These are phyloP conservation scores for Allium fistulosum DNA, from an alignment of 106 monocot genomes.

Conservation along the genomic window DNA sequence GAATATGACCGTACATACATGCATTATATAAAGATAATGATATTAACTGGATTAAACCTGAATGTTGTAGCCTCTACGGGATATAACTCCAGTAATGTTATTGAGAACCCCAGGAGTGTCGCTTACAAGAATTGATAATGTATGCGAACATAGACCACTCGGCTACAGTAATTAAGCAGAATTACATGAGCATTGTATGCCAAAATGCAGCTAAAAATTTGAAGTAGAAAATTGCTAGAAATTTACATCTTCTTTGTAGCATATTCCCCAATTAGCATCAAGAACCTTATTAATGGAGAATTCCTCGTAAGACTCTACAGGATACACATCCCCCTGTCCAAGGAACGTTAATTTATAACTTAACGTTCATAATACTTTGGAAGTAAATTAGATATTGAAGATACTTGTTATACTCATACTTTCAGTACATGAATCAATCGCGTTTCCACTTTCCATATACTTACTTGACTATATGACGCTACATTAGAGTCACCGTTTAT, in stretches of 20 bases:
- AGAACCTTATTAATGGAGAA: too few species aligned
- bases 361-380: too few species aligned
- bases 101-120: slow-evolving; percentile 89
- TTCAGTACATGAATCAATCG: too few species aligned
- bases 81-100: slow-evolving; percentile 85
- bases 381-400: too few species aligned
- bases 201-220: neutral
- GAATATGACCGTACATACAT: neutral
- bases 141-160: slow-evolving; percentile 80
- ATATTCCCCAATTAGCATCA: too few species aligned
- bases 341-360: too few species aligned
- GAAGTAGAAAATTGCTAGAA: too few species aligned
- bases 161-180: slow-evolving; percentile 36
- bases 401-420: too few species aligned
- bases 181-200: neutral
- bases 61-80: slow-evolving; percentile 97
- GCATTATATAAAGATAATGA: neutral
- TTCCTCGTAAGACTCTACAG: too few species aligned
- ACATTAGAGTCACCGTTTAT: slow-evolving; percentile 25
- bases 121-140: slow-evolving; percentile 86
- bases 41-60: slow-evolving; percentile 40
- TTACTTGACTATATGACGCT: slow-evolving; percentile 12
- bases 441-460: too few species aligned
- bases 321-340: too few species aligned
- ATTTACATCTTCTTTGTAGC: too few species aligned